Evolutionary conservation across 306 rosid species (phyloP).

Genomic region (Spatholobus suberectus): DNA sequence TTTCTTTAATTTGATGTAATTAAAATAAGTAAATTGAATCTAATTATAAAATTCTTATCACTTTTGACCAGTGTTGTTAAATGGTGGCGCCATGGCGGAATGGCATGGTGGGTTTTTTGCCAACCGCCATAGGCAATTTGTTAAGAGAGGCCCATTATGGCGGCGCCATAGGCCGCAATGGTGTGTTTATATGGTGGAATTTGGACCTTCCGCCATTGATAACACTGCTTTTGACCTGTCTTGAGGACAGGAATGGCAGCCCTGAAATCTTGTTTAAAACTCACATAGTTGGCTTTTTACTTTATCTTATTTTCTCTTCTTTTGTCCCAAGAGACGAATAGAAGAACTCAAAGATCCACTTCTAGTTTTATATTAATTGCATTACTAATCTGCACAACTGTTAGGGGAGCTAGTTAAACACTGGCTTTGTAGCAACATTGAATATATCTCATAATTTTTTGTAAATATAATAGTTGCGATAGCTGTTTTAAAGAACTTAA

Average conservation of each 20-base stretch:
- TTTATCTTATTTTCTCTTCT: neutral
- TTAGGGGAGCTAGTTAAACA: constrained; percentile 25
- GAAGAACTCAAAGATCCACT: neutral
- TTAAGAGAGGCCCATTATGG: too few relatives aligned
- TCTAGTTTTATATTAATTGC: constrained; percentile 30
- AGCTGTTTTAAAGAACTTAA: neutral
- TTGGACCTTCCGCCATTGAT: too few relatives aligned
- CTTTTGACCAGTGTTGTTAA: too few relatives aligned
- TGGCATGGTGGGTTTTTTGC: too few relatives aligned
- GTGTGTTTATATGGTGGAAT: too few relatives aligned
- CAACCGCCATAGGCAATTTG: too few relatives aligned
- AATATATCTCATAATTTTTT: neutral
- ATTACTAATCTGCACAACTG: constrained; percentile 4
- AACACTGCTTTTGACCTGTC: too few relatives aligned
- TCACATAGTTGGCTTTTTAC: neutral
- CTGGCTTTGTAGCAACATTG: constrained; percentile 24
- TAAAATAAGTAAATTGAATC: neutral
- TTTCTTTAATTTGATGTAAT: constrained; percentile 9
- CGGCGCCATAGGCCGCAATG: too few relatives aligned
- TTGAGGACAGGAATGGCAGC: neutral
- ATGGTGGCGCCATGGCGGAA: too few relatives aligned
- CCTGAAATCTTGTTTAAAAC: constrained; percentile 1
- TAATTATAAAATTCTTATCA: neutral
- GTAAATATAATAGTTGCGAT: neutral
- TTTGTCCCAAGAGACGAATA: neutral